Evolutionary conservation across 75 land plant species (phyloP).

Genomic region (Sequoia sempervirens): DNA sequence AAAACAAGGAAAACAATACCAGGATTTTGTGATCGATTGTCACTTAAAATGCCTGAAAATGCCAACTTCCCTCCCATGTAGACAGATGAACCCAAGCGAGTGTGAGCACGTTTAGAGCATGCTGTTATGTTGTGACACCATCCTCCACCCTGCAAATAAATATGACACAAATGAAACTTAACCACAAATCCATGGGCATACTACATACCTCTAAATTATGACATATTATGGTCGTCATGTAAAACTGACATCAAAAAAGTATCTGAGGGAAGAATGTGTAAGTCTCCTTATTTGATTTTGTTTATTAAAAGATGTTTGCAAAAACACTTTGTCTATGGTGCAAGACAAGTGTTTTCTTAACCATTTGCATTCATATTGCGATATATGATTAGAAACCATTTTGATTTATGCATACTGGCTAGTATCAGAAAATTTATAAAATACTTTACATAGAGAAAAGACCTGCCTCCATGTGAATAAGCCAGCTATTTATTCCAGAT

Average conservation of each 20-base stretch:
- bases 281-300: background rate
- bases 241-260: background rate
- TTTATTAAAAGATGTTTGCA: background rate
- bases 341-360: background rate
- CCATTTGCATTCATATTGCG: background rate
- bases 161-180: background rate
- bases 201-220: background rate
- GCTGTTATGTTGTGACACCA: slow-evolving; percentile 14
- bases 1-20: background rate
- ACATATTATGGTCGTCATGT: background rate
- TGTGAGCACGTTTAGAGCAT: slow-evolving; percentile 9
- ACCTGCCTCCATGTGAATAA: slow-evolving; percentile 73
- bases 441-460: background rate
- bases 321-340: background rate
- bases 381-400: background rate
- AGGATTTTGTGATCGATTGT: background rate
- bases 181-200: background rate
- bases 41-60: slow-evolving; percentile 5
- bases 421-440: background rate
- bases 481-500: slow-evolving; percentile 68
- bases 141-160: slow-evolving; percentile 13
- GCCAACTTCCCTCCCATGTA: slow-evolving; percentile 6
- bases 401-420: background rate
- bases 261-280: background rate
- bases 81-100: slow-evolving; percentile 5